A percentile compares a stretch with the other conserved stretches of the same genome.
Conservation (phyloP, 345 rosid genomes). For the Firmiana major region DNA sequence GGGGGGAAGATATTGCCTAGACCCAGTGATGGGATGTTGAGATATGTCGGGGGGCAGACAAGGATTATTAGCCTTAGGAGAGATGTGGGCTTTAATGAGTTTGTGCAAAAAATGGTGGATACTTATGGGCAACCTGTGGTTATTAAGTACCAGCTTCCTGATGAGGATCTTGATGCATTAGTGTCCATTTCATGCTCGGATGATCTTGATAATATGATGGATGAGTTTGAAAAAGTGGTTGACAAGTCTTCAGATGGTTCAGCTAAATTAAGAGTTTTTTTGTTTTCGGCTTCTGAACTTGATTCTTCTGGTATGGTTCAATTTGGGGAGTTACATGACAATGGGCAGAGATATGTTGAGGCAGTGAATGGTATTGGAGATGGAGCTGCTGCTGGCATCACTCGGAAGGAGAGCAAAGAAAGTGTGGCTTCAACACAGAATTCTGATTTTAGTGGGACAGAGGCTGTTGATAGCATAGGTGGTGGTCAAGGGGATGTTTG, state of each 20-base stretch:
- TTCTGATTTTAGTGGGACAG: slow-evolving; percentile 56
- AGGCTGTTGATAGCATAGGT: slow-evolving; percentile 39
- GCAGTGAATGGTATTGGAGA: slow-evolving; percentile 59
- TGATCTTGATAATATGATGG: slow-evolving; percentile 84
- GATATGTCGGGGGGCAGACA: slow-evolving; percentile 76
- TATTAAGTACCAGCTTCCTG: slow-evolving; percentile 76
- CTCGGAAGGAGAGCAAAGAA: slow-evolving; percentile 57
- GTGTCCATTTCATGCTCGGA: slow-evolving; percentile 71
- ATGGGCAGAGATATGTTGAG: slow-evolving; percentile 63
- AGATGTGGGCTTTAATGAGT: slow-evolving; percentile 48
- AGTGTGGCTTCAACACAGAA: slow-evolving; percentile 65
- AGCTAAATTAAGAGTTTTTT: slow-evolving; percentile 64
- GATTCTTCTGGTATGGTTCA: slow-evolving; percentile 46
- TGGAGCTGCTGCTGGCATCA: slow-evolving; percentile 30
- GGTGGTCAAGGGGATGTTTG: slow-evolving; percentile 35
- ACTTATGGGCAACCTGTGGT: slow-evolving; percentile 49
- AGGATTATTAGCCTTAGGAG: slow-evolving; percentile 56
- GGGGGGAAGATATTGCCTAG: slow-evolving; percentile 78
- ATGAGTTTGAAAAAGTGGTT: slow-evolving; percentile 64
- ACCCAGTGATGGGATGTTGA: slow-evolving; percentile 71
- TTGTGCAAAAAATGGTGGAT: slow-evolving; percentile 53
- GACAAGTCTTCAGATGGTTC: slow-evolving; percentile 65
- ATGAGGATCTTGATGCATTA: slow-evolving; percentile 81
- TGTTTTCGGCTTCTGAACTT: slow-evolving; percentile 50
- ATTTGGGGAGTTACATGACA: slow-evolving; percentile 47